Base-by-base conservation (phyloP, 2,329 filamentous ascomycete genomes). In the Colletotrichum musae region DNA sequence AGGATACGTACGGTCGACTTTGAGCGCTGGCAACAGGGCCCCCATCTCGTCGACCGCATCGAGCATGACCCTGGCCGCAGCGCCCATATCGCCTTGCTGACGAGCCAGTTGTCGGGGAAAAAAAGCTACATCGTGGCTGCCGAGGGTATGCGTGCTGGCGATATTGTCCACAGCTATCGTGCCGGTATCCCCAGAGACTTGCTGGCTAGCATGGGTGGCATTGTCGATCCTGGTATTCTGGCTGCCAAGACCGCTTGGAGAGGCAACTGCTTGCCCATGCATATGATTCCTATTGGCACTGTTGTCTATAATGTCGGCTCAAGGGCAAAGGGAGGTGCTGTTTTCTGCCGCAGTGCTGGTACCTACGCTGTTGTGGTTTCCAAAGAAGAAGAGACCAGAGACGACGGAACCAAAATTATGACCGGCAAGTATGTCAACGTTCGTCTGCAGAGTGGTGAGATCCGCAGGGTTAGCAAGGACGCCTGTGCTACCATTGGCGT, bases 211-310 rank as follows among this genome's bases (percentile, higher is more conserved):
- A 98, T 99, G 95, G 96, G 96, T 70, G 95, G 96, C 74, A 84
- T 92, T 50, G 88, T 98, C 58, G 96, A 99, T 86, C 94, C 95
- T 12, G 97, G 97, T 92, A 94, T 99, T 80, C 84, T 99, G 71
- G 96, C 97, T 7, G 93, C 96, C 36, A 96, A 94, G 84, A 99
- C 97, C 26, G 95, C 94, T 1, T 95, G 95, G 84, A 89, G 94
- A 76, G 96, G 96, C 64, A 99, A 99, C 81, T 99, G 96, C 79
- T 83, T 99, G 74, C 96, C 96, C 15, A 86, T 99, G 78, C 93
- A 97, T 82, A 96, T 99, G 91, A 93, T 99, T 70, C 97, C 96
- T 1, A 88, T 98, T 47, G 95, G 96, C n/a, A 97, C 94, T 3
- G 89, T 94, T 50, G 90, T 99, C 59, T 98, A 93, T 86, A 96